A percentile compares a stretch with the other conserved stretches of the same genome.
Conservation (phyloP, 306 rosid genomes). For the Benincasa hispida region DNA sequence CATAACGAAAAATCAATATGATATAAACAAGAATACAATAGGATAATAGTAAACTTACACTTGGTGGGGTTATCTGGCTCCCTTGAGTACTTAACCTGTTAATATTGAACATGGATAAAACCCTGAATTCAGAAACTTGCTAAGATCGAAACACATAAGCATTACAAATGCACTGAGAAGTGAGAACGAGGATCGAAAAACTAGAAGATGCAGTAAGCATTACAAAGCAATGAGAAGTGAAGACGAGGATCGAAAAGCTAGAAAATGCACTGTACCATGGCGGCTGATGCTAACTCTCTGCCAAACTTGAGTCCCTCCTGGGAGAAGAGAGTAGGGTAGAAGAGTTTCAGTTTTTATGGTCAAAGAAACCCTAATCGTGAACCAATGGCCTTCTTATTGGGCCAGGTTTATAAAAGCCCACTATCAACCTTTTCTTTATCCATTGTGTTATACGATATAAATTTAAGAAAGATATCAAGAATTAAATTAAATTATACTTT, state of each 20-base stretch:
- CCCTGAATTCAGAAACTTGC: neutral
- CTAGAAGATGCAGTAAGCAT: too few relatives aligned
- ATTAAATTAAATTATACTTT: too few relatives aligned
- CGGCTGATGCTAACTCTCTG: conserved; percentile 12
- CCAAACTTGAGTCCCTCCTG: neutral
- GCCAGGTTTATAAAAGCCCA: neutral
- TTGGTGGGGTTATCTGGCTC: conserved; percentile 76
- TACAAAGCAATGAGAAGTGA: neutral
- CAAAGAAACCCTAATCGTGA: neutral
- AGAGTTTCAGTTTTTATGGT: neutral
- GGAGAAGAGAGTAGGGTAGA: too few relatives aligned
- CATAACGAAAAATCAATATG: neutral
- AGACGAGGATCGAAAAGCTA: too few relatives aligned
- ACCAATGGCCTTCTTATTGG: neutral
- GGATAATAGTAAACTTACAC: conserved; percentile 22
- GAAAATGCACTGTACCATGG: conserved; percentile 34
- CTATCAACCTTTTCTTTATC: neutral
- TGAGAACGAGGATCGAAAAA: too few relatives aligned
- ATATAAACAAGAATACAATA: neutral
- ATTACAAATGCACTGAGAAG: neutral
- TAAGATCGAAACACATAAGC: neutral
- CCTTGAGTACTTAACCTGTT: conserved; percentile 85
- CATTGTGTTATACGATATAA: too few relatives aligned
- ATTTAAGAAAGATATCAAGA: too few relatives aligned
- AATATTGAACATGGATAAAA: too few relatives aligned